A percentile compares a stretch with the other conserved stretches of the same genome.
Conservation (phyloP, 2,329 filamentous ascomycete species). For the Zymoseptoria ardabiliae region DNA sequence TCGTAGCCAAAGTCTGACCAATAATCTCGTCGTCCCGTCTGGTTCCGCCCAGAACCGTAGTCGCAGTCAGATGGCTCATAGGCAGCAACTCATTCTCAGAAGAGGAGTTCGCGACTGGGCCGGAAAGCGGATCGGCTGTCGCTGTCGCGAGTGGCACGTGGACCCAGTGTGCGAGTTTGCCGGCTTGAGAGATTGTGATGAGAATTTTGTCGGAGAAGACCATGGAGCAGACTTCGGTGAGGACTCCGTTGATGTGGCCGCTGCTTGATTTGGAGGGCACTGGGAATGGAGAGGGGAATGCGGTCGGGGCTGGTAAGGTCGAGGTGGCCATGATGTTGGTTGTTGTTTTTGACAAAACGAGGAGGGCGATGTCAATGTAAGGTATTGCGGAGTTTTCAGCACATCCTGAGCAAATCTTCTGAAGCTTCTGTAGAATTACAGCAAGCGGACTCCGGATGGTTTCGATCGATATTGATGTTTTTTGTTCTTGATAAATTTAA, state of each 20-base stretch:
- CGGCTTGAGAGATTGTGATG: constrained; percentile 79
- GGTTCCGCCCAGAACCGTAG: constrained; percentile 77
- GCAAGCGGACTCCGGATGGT: neutral
- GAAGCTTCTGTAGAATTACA: neutral
- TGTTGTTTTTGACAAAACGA: neutral
- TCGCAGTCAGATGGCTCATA: constrained; percentile 73
- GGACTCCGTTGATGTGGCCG: constrained; percentile 57
- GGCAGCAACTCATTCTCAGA: constrained; percentile 58
- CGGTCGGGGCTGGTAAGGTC: constrained; percentile 19
- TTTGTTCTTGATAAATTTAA: neutral
- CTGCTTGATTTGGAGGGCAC: constrained; percentile 35
- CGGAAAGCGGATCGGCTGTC: constrained; percentile 54
- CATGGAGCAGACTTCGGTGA: constrained; percentile 65
- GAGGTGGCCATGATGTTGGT: constrained; percentile 9
- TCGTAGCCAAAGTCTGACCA: constrained; percentile 81
- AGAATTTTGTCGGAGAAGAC: constrained; percentile 86
- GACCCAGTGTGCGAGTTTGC: constrained; percentile 87
- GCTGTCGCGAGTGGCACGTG: constrained; percentile 70
- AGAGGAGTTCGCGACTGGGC: constrained; percentile 37
- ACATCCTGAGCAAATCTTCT: neutral
- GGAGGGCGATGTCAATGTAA: neutral
- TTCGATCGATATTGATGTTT: neutral
- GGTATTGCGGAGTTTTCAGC: neutral
- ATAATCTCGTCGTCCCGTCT: constrained; percentile 66
- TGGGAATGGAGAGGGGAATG: constrained; percentile 52